Evolutionary conservation across 768 basidiomycete genomes (phyloP).

Genomic region (Pleurotus salmoneostramineus): DNA sequence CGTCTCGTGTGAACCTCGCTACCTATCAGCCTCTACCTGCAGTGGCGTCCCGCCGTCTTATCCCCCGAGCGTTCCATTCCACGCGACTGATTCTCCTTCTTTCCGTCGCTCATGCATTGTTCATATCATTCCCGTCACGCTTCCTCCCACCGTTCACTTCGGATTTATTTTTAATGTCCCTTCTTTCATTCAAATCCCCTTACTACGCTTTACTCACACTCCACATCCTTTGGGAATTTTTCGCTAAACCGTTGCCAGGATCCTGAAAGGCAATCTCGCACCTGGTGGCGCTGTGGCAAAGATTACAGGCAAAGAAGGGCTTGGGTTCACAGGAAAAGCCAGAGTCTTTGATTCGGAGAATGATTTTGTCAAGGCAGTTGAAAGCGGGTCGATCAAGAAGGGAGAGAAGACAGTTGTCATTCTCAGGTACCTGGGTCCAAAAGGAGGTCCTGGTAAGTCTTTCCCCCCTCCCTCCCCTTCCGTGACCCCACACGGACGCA

Average conservation of each 20-base stretch:
- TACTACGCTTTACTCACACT: background rate
- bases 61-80: constrained; percentile 10
- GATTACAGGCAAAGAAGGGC: constrained; percentile 94
- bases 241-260: constrained; percentile 40
- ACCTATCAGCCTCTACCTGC: background rate
- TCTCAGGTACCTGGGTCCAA: constrained; percentile 92
- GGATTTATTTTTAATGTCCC: background rate
- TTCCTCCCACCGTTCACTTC: constrained; percentile 9
- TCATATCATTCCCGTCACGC: constrained; percentile 10
- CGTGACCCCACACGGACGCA: background rate
- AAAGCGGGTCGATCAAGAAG: constrained; percentile 82
- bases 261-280: constrained; percentile 88
- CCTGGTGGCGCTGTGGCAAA: constrained; percentile 96
- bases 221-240: constrained; percentile 4
- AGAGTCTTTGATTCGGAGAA: constrained; percentile 91
- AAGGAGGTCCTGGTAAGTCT: constrained; percentile 86
- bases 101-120: constrained; percentile 5
- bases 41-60: constrained; percentile 3
- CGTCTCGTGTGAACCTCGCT: constrained; percentile 3
- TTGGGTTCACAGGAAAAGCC: constrained; percentile 87
- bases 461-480: background rate
- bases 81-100: constrained; percentile 4
- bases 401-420: constrained; percentile 97
- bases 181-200: background rate
- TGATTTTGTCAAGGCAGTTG: constrained; percentile 84